A percentile compares a stretch with the other conserved stretches of the same genome.
Evolutionary conservation across 208 protist species (phyloP).

Genomic region (Trypanosoma boissoni): DNA sequence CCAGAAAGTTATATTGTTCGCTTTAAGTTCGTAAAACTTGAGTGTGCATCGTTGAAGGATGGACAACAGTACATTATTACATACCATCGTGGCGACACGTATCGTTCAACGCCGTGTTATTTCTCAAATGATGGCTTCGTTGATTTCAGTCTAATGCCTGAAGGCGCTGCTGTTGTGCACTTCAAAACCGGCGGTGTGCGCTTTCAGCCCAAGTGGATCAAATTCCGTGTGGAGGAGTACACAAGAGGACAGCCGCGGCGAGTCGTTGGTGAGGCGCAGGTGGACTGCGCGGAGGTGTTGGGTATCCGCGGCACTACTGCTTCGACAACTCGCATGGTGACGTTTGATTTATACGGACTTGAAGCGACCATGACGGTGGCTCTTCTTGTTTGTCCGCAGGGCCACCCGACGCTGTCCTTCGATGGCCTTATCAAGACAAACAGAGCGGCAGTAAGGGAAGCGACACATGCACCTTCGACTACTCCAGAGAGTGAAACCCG

Average conservation of each 20-base stretch:
- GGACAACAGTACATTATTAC: conserved; percentile 80
- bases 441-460: conserved; percentile 2
- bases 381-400: conserved; percentile 66
- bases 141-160: conserved; percentile 81
- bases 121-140: conserved; percentile 50
- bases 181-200: conserved; percentile 64
- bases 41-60: conserved; percentile 53
- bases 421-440: conserved; percentile 46
- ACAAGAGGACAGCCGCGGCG: conserved; percentile 58
- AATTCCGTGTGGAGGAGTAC: conserved; percentile 82
- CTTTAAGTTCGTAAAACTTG: conserved; percentile 70
- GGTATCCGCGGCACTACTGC: conserved; percentile 26
- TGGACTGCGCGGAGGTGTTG: conserved; percentile 66
- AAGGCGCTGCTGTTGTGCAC: conserved; percentile 72
- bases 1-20: conserved; percentile 69
- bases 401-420: conserved; percentile 54
- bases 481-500: conserved; percentile 34
- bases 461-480: conserved; percentile 18
- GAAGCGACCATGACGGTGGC: conserved; percentile 65
- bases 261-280: conserved; percentile 60
- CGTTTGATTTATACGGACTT: conserved; percentile 65
- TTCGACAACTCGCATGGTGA: conserved; percentile 25
- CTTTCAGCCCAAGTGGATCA: conserved; percentile 78
- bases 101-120: conserved; percentile 75
- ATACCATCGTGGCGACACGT: conserved; percentile 69